Evolutionary conservation across 2,329 filamentous ascomycete species (phyloP), one percentile per base, ranked within the genome.

Genomic region (Phaeosphaeria sp.): DNA sequence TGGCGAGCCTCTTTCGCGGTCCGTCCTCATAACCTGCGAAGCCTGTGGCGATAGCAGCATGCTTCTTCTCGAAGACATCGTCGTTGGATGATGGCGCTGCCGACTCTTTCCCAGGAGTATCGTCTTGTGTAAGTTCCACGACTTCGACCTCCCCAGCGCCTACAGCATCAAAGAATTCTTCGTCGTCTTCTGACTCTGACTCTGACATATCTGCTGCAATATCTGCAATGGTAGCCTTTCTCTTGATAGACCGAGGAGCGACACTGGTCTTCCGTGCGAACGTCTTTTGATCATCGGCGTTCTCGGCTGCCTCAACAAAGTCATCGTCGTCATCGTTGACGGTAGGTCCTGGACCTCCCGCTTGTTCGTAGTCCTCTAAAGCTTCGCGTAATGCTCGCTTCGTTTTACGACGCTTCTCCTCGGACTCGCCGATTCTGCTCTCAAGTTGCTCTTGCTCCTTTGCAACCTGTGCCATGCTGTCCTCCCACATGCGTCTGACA

Each of bases 81-180:
- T 83, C 81, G 46, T 82, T 80, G 42, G 67, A 61, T 18, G 68
- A 62, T 21, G 72, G 56, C 10, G 56, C 49, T 20, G 72, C 65
- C 5, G 55, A 60, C 0, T 59, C 65, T 48, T 67, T 84, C 77
- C 42, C 81, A 77, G 27, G 81, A 78, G 58, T 59, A 46, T 57
- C 63, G 11, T 71, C 44, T 3, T 68, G 63, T 15, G 89, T 87
- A 79, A 92, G 83, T 56, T 89, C 87, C 4, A 90, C 81, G 6
- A 96, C 88, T 66, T 96, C 89, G 17, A 98, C 91, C 70, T 95
- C 91, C 15, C 95, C 95, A 43, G 93, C 91, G 76, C 96, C 95
- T 6, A 99, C 90, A 9, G 95, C 95, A 78, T 99, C 95, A 68
- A 98, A 99, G 76, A 99, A 99, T 73, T 98, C 94, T 52, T 97